phyloP scores from a whole-genome alignment of 1,284 basidiomycete species.

The Agroathelia rolfsii region DNA sequence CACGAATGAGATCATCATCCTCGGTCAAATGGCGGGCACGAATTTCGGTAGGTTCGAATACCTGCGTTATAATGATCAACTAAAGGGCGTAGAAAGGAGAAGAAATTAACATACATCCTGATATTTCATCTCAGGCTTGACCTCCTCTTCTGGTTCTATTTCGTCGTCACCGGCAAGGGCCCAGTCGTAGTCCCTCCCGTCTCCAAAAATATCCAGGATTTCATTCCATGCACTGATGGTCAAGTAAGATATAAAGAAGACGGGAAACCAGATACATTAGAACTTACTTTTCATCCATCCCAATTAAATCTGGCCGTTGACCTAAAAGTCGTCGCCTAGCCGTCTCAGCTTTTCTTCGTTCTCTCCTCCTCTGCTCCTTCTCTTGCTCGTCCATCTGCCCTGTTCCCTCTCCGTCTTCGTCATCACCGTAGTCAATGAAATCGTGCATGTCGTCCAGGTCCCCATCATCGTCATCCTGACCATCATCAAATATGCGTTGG shows the following conservation, averaged over 20 bases:
- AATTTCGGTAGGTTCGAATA: slow-evolving; percentile 98
- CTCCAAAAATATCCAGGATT: slow-evolving; percentile 94
- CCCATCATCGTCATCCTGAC: slow-evolving; percentile 59
- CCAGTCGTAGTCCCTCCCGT: slow-evolving; percentile 95
- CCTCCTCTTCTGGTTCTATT: slow-evolving; percentile 42
- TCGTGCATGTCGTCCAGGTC: slow-evolving; percentile 74
- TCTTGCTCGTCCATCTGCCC: slow-evolving; percentile 59
- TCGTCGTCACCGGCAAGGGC: slow-evolving; percentile 78
- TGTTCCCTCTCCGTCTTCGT: slow-evolving; percentile 66
- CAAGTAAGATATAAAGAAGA: slow-evolving; percentile 15
- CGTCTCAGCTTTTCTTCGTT: slow-evolving; percentile 54
- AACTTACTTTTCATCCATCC: slow-evolving; percentile 82
- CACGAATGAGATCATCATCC: slow-evolving; percentile 89
- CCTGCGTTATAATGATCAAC: slow-evolving; percentile 36
- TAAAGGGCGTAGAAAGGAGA: slow-evolving; percentile 5
- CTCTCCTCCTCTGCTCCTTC: slow-evolving; percentile 62
- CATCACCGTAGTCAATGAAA: slow-evolving; percentile 89
- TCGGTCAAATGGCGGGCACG: slow-evolving; percentile 85
- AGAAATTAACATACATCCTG: slow-evolving; percentile 62
- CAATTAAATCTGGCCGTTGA: slow-evolving; percentile 67
- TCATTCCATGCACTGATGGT: slow-evolving; percentile 94
- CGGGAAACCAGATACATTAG: slow-evolving; percentile 7
- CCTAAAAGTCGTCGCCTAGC: slow-evolving; percentile 51
- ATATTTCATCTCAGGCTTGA: slow-evolving; percentile 73
- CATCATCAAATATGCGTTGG: slow-evolving; percentile 80